Base-by-base conservation (phyloP, 495 filamentous ascomycete genomes). In the Penicillium longicatenatum region DNA sequence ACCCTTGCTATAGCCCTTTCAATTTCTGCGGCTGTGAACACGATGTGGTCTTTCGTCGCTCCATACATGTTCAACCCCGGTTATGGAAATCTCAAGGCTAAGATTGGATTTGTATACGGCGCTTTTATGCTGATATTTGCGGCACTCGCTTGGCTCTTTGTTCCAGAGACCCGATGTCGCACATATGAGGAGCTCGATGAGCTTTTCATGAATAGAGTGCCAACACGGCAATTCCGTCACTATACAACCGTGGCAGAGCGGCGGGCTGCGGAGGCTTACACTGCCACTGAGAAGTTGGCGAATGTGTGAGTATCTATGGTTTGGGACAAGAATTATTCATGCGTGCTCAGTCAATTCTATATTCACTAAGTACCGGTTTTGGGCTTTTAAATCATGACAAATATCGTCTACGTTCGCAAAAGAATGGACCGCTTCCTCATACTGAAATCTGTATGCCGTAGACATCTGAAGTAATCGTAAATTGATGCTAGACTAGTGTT, bases 41-140 rank as follows among this genome's bases (percentile, higher is more conserved):
- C 48, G 0, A 58, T 45, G 43, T 45, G 43, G 43, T 22, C 19
- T 24, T 21, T 45, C 4, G 43, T 45, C 14, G 86, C 83, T 0
- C 83, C 84, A 0, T 84, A 85, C 62, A 84, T 86, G 83, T 68
- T 89, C n/a, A 88, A 88, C 66, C 81, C 83, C 0, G 76, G 71
- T 0, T 84, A 80, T 0, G 87, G 85, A 79, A 64, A 85, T 58
- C 87, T 84, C 78, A 71, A 76, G 20, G 85, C 82, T 54, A 86
- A 80, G 58, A 75, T 82, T 5, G 85, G 82, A 16, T 88, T 89
- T 64, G 85, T 88, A 70, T 89, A 81, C 79, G 81, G 72, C 8
- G 84, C 77, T 1, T 80, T 81, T 20, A 84, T 81, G 51, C 80
- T 85, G 60, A 67, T 82, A 43, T 85, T 82, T 64, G 76, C 84